Evolutionary conservation across 1,139 yeast species (phyloP).

Genomic region (Pichia norvegensis): DNA sequence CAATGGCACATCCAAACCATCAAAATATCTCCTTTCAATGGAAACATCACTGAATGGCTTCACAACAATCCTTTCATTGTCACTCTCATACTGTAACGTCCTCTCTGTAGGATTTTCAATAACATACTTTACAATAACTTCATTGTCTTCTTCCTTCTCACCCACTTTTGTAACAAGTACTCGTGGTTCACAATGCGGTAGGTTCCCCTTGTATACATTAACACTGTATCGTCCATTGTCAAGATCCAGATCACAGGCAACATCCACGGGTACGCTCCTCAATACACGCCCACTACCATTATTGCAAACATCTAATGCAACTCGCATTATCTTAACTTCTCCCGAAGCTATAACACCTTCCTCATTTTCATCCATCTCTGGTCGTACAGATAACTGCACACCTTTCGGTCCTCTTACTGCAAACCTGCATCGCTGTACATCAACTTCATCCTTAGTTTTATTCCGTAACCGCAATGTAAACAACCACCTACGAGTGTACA

Average conservation of each 20-base stretch:
- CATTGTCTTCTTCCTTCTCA: constrained; percentile 14
- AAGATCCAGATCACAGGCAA: constrained; percentile 4
- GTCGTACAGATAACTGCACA: not conserved
- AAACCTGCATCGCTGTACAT: constrained; percentile 5
- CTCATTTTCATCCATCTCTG: constrained; percentile 1
- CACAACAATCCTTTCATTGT: constrained; percentile 21
- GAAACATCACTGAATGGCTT: not conserved
- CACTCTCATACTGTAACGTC: constrained; percentile 54
- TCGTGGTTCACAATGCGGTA: constrained; percentile 67
- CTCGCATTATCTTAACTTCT: not conserved
- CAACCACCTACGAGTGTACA: constrained; percentile 5
- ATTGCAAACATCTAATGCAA: constrained; percentile 4
- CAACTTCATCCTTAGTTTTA: constrained; percentile 4
- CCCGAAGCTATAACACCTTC: not conserved
- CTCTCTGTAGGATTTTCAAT: constrained; percentile 72
- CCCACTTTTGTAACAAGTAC: constrained; percentile 36
- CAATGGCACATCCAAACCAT: not conserved
- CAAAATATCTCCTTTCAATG: not conserved
- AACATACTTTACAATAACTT: constrained; percentile 37
- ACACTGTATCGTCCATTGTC: constrained; percentile 6
- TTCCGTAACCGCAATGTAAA: constrained; percentile 2
- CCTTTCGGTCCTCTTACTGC: constrained; percentile 6
- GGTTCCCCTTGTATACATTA: constrained; percentile 38
- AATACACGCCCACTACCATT: constrained; percentile 1
- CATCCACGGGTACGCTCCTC: constrained; percentile 3